These are phyloP conservation scores for Yamadazyma paraphyllophila DNA, from an alignment of 805 yeast genomes.

Conservation along the genomic window DNA sequence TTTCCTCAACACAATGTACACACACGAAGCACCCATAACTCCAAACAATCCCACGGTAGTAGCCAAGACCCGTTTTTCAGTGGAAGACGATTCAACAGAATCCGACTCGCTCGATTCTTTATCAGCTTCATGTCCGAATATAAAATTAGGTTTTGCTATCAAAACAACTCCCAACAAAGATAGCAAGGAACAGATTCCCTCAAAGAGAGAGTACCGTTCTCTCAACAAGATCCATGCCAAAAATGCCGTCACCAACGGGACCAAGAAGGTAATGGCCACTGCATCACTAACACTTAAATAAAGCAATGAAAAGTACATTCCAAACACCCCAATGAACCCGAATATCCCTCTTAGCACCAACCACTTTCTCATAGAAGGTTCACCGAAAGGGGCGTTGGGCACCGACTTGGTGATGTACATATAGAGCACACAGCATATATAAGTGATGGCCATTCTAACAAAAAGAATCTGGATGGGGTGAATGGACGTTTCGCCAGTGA, in stretches of 20 bases:
- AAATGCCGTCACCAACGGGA: conserved; percentile 74
- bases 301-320: conserved; percentile 70
- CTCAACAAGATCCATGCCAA: conserved; percentile 65
- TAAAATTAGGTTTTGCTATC: conserved; percentile 76
- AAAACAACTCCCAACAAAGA: conserved; percentile 76
- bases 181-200: conserved; percentile 63
- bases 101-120: conserved; percentile 29
- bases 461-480: conserved; percentile 78
- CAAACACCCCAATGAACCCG: conserved; percentile 79
- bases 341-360: conserved; percentile 62
- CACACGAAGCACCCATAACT: conserved; percentile 65
- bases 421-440: conserved; percentile 53
- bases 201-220: conserved; percentile 65
- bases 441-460: conserved; percentile 74
- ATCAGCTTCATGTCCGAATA: conserved; percentile 50
- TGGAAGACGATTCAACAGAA: conserved; percentile 49
- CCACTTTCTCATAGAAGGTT: conserved; percentile 51
- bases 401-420: conserved; percentile 50
- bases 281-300: conserved; percentile 80
- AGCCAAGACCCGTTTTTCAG: conserved; percentile 59
- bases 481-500: conserved; percentile 61
- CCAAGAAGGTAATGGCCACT: conserved; percentile 71
- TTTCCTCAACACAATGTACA: conserved; percentile 67
- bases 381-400: conserved; percentile 69
- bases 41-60: conserved; percentile 63